Evolutionary conservation across 371 early-diverging fungal species (phyloP), one percentile per base, ranked within the genome.

Genomic region (Circinella umbellata): DNA sequence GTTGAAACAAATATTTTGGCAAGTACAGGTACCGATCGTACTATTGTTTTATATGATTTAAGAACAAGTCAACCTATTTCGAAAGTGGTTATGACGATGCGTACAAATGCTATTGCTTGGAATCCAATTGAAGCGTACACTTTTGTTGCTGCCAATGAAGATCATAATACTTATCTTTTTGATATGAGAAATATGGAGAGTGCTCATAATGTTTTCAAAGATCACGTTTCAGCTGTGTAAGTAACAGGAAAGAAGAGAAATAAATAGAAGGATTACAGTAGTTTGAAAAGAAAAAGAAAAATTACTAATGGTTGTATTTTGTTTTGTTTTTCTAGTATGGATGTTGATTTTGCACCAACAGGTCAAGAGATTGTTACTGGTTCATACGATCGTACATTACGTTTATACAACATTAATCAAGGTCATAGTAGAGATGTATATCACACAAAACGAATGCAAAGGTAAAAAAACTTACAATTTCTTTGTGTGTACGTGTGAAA

Each of bases 371-470:
- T 99, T 75, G 98, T 96, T 15, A 96, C 98, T 51, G 99, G 98
- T 54, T 92, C 94, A 20, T 98, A 96, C 72, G 99, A 99, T 80
- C 90, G 93, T 64, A 93, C 98, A 0, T 80, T 99, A n/a, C 91
- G 99, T 64, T 90, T 99, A 36, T 99, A 93, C 85, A 88, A 91
- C 63, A 90, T 89, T 3, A 78, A 89, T 20, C 86, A 89, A 27
- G 95, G 97, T 10, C 94, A 93, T 76, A 90, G 93, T 68, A 89
- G 95, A 70, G 99, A 99, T 75, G 89, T 97, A 59, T 99, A 99
- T 83, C 99, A 99, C 80, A 98, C 99, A 48, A 94, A 96, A 80
- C 95, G 99, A 70, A 99, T 99, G 99, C 97, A 94, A 76, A 85
- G 91, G 76, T 74, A 80, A 3, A 42, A 42, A 42, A 42, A 42